Percentiles rank a stretch among this genome's conserved stretches.
Evolutionary conservation across 345 rosid genomes (phyloP).

Genomic region (Rubroshorea leprosula): DNA sequence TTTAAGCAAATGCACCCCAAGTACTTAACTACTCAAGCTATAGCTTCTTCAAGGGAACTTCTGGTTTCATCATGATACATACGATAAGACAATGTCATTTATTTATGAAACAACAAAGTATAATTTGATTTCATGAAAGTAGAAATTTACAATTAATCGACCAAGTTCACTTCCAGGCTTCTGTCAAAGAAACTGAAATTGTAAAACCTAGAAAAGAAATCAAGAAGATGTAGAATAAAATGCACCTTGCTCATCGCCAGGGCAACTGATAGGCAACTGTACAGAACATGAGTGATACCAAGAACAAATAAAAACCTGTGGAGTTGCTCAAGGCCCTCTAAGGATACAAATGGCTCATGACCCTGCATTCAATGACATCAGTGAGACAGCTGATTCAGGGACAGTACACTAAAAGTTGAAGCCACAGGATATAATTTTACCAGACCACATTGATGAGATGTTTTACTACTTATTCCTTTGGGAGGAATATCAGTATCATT

Average conservation of each 20-base stretch:
- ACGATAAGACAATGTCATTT: too few relatives aligned
- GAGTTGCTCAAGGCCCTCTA: conserved; percentile 83
- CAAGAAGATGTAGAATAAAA: conserved; percentile 9
- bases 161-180: neutral
- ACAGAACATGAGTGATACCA: conserved; percentile 82
- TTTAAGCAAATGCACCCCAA: neutral
- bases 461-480: conserved; percentile 33
- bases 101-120: too few relatives aligned
- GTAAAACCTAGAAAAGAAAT: neutral
- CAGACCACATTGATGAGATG: conserved; percentile 68
- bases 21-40: too few relatives aligned
- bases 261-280: conserved; percentile 84
- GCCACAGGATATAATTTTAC: conserved; percentile 26
- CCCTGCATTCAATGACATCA: conserved; percentile 46
- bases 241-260: conserved; percentile 92
- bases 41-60: neutral
- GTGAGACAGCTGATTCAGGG: conserved; percentile 1
- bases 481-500: conserved; percentile 53
- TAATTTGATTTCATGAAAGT: too few relatives aligned
- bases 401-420: neutral
- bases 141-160: neutral
- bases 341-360: conserved; percentile 81
- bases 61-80: conserved; percentile 6
- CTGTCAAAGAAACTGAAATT: neutral
- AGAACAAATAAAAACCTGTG: conserved; percentile 84